phyloP scores from a whole-genome alignment of 2,329 filamentous ascomycete genomes.

The Capronia coronata region DNA sequence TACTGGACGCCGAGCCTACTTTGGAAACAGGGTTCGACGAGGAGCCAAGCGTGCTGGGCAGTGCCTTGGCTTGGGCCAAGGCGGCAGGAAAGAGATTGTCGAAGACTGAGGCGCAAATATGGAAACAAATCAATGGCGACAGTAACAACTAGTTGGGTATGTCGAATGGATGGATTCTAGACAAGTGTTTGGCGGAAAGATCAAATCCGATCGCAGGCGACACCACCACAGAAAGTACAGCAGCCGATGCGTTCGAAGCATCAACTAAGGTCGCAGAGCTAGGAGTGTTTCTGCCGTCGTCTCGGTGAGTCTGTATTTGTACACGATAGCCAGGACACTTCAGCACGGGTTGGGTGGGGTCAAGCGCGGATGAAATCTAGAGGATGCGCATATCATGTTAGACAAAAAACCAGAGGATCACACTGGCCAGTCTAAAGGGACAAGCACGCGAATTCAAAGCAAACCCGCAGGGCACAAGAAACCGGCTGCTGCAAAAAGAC shows the following conservation, averaged over 20 bases:
- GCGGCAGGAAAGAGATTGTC: conserved; percentile 36
- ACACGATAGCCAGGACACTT: neutral
- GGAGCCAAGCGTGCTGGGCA: conserved; percentile 31
- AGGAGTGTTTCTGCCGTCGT: conserved; percentile 99
- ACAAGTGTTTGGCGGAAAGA: neutral
- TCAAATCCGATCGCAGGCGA: neutral
- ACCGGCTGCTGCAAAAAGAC: neutral
- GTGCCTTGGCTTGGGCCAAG: conserved; percentile 29
- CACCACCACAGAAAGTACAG: too few species aligned
- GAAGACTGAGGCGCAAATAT: conserved; percentile 45
- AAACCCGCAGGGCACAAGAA: neutral
- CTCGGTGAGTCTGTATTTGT: conserved; percentile 48
- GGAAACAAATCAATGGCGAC: conserved; percentile 32
- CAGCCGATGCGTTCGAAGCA: too few species aligned
- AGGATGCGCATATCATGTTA: neutral
- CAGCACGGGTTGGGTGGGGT: too few species aligned
- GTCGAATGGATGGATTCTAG: neutral
- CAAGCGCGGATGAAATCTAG: neutral
- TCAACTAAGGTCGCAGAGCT: too few species aligned
- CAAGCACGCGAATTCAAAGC: neutral
- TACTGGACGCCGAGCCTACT: conserved; percentile 52
- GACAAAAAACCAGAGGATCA: too few species aligned
- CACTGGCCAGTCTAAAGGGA: too few species aligned
- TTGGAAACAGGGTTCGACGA: conserved; percentile 56
- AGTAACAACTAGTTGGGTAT: conserved; percentile 4